A percentile compares a stretch with the other conserved stretches of the same genome.
Conservation (phyloP, 805 yeast species). For the Saturnispora serradocipensis region DNA sequence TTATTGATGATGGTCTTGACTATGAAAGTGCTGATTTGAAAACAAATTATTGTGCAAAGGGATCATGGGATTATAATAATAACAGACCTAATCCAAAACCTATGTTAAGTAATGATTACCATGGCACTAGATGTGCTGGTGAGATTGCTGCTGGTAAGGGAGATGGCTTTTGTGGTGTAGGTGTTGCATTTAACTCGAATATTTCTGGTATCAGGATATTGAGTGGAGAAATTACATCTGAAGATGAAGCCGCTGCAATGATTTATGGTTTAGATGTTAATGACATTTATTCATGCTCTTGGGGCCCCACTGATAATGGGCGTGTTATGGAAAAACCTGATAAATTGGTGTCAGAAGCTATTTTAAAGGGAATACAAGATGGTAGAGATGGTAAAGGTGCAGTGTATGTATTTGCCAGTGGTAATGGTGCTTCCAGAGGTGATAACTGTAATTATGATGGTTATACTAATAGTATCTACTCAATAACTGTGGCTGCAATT, state of each 20-base stretch:
- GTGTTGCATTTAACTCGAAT: conserved; percentile 82
- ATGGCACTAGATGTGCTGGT: conserved; percentile 97
- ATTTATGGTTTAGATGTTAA: conserved; percentile 71
- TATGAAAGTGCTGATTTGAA: conserved; percentile 65
- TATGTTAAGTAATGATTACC: conserved; percentile 69
- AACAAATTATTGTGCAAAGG: conserved; percentile 60
- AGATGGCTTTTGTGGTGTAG: conserved; percentile 88
- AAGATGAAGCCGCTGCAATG: conserved; percentile 87
- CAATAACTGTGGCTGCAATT: conserved; percentile 90
- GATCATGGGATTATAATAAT: conserved; percentile 91
- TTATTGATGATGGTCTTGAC: conserved; percentile 93
- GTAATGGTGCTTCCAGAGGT: conserved; percentile 76
- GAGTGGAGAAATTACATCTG: conserved; percentile 69
- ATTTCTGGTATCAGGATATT: conserved; percentile 88
- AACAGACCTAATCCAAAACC: conserved; percentile 73
- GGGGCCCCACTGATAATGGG: conserved; percentile 98
- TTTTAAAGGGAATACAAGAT: conserved; percentile 72
- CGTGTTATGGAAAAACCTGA: conserved; percentile 79
- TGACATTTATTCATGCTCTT: conserved; percentile 92
- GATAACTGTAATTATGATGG: conserved; percentile 97
- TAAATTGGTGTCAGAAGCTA: conserved; percentile 64
- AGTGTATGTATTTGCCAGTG: conserved; percentile 89
- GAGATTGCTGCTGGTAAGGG: conserved; percentile 83
- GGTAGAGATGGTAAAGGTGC: conserved; percentile 82
- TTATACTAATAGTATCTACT: conserved; percentile 89